Evolutionary conservation across 225 moss, liverwort and hornwort genomes (phyloP), one percentile per base, ranked within the genome.

Genomic region (Marchantia paleacea): DNA sequence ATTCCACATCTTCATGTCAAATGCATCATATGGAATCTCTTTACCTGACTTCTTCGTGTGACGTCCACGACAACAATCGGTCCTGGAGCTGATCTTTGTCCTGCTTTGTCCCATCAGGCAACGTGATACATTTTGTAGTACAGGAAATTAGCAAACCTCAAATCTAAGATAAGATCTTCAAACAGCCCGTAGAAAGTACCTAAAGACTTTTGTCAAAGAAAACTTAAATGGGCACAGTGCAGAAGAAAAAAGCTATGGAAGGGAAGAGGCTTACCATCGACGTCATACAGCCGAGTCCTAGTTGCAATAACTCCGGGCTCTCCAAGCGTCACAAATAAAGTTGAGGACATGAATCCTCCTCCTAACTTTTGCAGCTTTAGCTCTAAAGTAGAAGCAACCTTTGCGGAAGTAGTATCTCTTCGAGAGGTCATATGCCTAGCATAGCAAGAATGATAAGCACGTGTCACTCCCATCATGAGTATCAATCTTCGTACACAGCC

Each of bases 41-140:
- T 71, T 80, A 96, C 95, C 93, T 95, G 93, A 57, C 55, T 90
- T 86, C 93, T 89, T 72, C 88, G 88, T 52, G 91, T 83, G 53
- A 94, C 87, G 86, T 95, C 95, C 81, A 99, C 92, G 68, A 99
- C 95, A 80, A 99, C 88, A 78, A 99, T 88, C 50, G 97, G 97
- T 62, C 97, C 97, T 39, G 93, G 92, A 72, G 86, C 88, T 76
- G 55, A n/a, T 52, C 52, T 65, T 10, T 63, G 79, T 58, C 93
- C 97, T 90, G 94, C 81, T 75, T 57, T 76, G 28, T 12, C 25
- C 20, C 39, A 39, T 75, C 57, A 31, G 8, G 51, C 22, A n/a
- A 71, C 20, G 50, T 20, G 0, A 0, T 22, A 6, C 49, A 71
- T 8, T 15, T 48, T 4, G 55, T 55, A 3, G 24, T 12, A 28